Conservation (phyloP, 495 filamentous ascomycete species). For the Bacidia gigantensis region DNA sequence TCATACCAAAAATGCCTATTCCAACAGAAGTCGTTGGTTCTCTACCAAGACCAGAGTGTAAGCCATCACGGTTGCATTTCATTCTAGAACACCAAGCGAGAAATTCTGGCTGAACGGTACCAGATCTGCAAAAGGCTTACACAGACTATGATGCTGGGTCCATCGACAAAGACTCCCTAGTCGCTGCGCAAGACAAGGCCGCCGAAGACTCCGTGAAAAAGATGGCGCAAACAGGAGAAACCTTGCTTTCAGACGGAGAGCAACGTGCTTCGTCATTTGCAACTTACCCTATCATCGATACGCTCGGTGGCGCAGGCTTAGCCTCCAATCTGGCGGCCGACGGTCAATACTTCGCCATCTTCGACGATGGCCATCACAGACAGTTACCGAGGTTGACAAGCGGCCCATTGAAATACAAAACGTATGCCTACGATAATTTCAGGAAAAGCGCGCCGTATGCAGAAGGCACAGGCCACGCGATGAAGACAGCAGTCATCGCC, state of each 20-base stretch:
- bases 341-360: conserved; percentile 32
- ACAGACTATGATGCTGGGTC: conserved; percentile 27
- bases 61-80: too few species aligned
- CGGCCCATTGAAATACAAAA: conserved; percentile 29
- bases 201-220: conserved; percentile 28
- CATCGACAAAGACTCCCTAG: conserved; percentile 19
- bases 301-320: conserved; percentile 27
- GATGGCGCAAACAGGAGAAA: conserved; percentile 27
- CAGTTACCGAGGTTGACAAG: conserved; percentile 27
- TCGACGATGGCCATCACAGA: conserved; percentile 31
- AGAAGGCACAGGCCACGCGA: conserved; percentile 15
- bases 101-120: background rate
- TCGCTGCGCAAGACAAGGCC: conserved; percentile 26
- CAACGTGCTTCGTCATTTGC: conserved; percentile 30
- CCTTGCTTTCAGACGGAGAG: conserved; percentile 28
- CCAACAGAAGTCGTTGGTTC: conserved; percentile 31
- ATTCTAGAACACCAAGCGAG: background rate
- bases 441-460: conserved; percentile 22
- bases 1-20: conserved; percentile 17
- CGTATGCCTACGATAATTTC: conserved; percentile 30
- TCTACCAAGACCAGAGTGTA: conserved; percentile 26
- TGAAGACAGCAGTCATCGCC: conserved; percentile 32
- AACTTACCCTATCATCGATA: conserved; percentile 29
- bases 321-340: conserved; percentile 25
- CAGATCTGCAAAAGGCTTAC: conserved; percentile 26